These are phyloP conservation scores for Tricholomella constricta DNA, from an alignment of 768 basidiomycete species.

Conservation along the genomic window DNA sequence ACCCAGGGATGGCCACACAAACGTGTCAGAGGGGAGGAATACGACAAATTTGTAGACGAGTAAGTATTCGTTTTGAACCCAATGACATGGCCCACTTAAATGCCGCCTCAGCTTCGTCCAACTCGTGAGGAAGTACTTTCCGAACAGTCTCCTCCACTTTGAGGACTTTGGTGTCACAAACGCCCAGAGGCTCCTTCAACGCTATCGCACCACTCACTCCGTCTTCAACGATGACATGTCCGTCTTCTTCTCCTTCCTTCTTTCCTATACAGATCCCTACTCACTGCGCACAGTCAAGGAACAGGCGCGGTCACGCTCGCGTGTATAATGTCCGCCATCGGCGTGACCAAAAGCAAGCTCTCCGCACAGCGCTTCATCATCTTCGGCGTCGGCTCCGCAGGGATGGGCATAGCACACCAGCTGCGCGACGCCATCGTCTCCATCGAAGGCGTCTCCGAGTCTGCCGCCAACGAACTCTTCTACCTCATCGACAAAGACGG, in stretches of 20 bases:
- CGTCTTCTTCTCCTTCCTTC: constrained; percentile 5
- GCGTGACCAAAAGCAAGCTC: constrained; percentile 64
- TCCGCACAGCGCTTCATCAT: constrained; percentile 76
- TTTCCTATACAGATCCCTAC: background rate
- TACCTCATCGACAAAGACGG: constrained; percentile 75
- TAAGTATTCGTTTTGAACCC: constrained; percentile 25
- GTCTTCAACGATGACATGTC: constrained; percentile 89
- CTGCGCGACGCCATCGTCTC: constrained; percentile 74
- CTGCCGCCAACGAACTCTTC: constrained; percentile 66
- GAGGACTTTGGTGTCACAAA: constrained; percentile 86
- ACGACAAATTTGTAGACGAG: constrained; percentile 80
- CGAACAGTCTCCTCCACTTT: constrained; percentile 72
- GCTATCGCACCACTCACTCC: constrained; percentile 63
- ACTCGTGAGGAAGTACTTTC: constrained; percentile 71
- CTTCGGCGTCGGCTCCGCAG: constrained; percentile 82
- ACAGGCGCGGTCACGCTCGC: constrained; percentile 78
- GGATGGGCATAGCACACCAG: constrained; percentile 77
- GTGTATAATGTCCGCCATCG: constrained; percentile 65
- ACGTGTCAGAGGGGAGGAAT: constrained; percentile 71
- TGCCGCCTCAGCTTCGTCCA: constrained; percentile 61
- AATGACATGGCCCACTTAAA: background rate
- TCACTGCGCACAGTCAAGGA: constrained; percentile 52
- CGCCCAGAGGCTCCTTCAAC: constrained; percentile 65
- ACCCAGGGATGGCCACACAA: constrained; percentile 70
- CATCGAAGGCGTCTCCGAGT: constrained; percentile 48